Evolutionary conservation across 306 rosid genomes (phyloP).

Genomic region (Pterocarpus santalinus): DNA sequence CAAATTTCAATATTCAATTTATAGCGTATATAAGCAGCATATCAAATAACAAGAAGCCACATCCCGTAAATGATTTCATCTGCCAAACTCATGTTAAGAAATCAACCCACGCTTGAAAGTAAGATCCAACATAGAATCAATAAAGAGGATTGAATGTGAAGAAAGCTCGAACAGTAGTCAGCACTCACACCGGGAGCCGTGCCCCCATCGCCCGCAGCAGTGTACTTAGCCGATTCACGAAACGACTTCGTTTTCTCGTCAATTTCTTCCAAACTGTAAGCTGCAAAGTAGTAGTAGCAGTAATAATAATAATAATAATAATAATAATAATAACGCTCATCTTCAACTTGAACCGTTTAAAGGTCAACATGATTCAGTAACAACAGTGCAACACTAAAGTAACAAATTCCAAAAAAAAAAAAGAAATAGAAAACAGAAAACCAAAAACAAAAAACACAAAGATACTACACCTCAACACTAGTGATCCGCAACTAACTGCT

Average conservation of each 20-base stretch:
- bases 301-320: background rate
- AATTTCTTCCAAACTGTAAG: conserved; percentile 70
- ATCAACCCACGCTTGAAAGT: background rate
- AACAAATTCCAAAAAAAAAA: background rate
- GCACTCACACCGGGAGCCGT: conserved; percentile 68
- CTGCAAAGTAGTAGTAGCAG: conserved; percentile 44
- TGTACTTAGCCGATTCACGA: conserved; percentile 56
- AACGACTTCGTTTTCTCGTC: conserved; percentile 72
- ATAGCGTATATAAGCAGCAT: conserved; percentile 1
- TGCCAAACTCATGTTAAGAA: background rate
- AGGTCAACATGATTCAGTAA: background rate
- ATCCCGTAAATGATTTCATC: background rate
- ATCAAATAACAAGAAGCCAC: conserved; percentile 15
- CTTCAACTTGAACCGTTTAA: background rate
- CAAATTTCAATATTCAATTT: background rate
- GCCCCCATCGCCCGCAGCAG: conserved; percentile 55
- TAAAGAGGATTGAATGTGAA: conserved; percentile 24
- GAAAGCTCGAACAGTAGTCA: conserved; percentile 28
- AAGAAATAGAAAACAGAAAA: background rate
- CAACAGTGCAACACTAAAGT: background rate
- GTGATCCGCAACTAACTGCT: background rate
- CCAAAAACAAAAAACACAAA: background rate
- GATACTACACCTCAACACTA: background rate
- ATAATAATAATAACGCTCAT: background rate
- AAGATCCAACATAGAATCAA: background rate